Evolutionary conservation across 331 rosid species (phyloP), one percentile per base, ranked within the genome.

Genomic region (Quercus phellos): DNA sequence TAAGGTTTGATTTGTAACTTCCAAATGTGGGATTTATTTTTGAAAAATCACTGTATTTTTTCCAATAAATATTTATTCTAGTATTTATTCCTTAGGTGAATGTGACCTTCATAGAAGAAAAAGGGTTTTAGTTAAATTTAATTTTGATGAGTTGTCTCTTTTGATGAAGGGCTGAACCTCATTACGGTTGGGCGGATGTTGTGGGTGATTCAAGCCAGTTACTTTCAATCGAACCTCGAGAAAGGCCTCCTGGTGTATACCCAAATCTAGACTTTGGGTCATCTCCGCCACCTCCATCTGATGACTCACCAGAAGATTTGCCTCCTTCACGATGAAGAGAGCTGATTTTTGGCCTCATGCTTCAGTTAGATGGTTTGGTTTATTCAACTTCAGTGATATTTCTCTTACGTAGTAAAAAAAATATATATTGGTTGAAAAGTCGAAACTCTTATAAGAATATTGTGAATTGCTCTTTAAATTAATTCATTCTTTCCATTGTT

Each of bases 171-270:
- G 97, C 97, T 4, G 97, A 88, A 72, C 99, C 99, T 77, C 98
- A 94, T 78, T 89, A 92, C 66, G 97, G 99, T 80, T 94, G 98
- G 99, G 97, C 96, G 6, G 99, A 94, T 78, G 97, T 90, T 1
- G 97, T 94, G 59, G 98, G 98, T 8, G 91, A 94, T 82, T 94
- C 99, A 21, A 90, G 84, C 81, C 99, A 87, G 74, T 84, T 94
- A 69, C 91, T 94, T 69, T 94, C 98, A 12, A 94, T 94, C 16
- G 50, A 88, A 74, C 90, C 94, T 74, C 90, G 73, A n/a, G 96
- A 87, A 87, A 87, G 90, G 88, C 98, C 99, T 35, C 96, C 94
- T 21, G 98, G 97, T 27, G 86, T 88, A 46, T 94, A 81, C 63
- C 97, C 97, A 55, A 85, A 78, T 79, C 59, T 90, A 17, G 94